Evolutionary conservation across 352 stramenopile species (phyloP), one percentile per base, ranked within the genome.

Genomic region (Globisporangium emineosum): DNA sequence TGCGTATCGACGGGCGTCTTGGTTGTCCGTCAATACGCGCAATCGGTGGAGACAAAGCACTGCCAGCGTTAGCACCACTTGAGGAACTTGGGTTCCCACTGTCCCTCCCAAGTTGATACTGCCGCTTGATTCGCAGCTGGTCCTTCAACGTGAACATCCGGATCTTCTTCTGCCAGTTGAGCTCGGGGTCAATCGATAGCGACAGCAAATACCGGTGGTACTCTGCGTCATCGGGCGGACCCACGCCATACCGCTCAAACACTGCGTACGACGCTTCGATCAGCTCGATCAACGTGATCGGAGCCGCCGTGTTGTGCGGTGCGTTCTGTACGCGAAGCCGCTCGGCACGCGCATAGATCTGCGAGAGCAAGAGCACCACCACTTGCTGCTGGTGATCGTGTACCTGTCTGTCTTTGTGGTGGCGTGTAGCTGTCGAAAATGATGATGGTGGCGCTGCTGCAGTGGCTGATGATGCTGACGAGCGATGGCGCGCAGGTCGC

Each of bases 131-230:
- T 5, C 60, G 66, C 3, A 57, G 67, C 57, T 66, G 67, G 9
- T 30, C 19, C 0, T 42, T 52, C 0, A 76, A 19, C 3, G 70
- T 57, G 13, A 91, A 83, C 15, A 33, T 60, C 13, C 62, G 58
- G 60, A 91, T 75, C 66, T 89, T 89, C 37, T 60, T 77, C 30
- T 66, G 68, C 82, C 82, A 91, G 66, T 91, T 71, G 61, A 33
- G 65, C 15, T 89, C 77, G 0, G 78, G 75, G 42, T 89, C 70
- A 30, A 87, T 71, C 3, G 80, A 86, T 6, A 91, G 61, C 47
- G 77, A 74, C 2, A 89, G 57, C 52, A 91, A 64, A 25, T 78
- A 72, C 0, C 82, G 80, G 60, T 89, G 82, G 59, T 79, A 89
- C 35, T 72, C 60, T 1, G 77, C 82, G 29, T 88, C 78, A 12